Percentiles rank a stretch among this genome's conserved stretches.
phyloP scores from a whole-genome alignment of 169 alveolate species.

The Plasmodium vivax region DNA sequence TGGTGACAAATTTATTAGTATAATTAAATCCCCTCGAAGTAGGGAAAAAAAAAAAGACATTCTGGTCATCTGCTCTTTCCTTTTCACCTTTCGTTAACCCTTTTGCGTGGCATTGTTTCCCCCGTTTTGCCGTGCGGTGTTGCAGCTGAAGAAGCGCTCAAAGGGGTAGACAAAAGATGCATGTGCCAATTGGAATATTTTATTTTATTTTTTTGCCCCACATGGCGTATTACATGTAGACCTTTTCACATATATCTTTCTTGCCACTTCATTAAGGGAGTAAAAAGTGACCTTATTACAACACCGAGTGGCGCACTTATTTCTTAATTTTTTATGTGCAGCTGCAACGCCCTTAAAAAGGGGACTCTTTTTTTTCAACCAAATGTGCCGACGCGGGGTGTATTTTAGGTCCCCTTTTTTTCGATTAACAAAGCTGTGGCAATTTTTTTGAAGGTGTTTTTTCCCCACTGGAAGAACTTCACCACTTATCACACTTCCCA shows the following conservation, averaged over 20 bases:
- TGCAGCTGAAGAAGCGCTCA: neutral
- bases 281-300: neutral
- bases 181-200: neutral
- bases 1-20: neutral
- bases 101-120: neutral
- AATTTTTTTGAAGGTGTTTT: neutral
- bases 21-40: neutral
- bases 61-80: neutral
- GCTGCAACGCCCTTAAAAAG: neutral
- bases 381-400: neutral
- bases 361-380: neutral
- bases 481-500: neutral
- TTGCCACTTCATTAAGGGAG: neutral
- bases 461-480: neutral
- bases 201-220: neutral
- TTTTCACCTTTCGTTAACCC: neutral
- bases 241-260: neutral
- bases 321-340: neutral
- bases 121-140: neutral
- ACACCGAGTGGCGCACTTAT: neutral
- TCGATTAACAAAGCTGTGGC: neutral
- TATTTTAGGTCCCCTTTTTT: conserved; percentile 6
- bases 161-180: neutral
- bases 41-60: neutral
- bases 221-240: neutral